Conservation (phyloP, 805 yeast species). For the Myxozyma mucilagina region DNA sequence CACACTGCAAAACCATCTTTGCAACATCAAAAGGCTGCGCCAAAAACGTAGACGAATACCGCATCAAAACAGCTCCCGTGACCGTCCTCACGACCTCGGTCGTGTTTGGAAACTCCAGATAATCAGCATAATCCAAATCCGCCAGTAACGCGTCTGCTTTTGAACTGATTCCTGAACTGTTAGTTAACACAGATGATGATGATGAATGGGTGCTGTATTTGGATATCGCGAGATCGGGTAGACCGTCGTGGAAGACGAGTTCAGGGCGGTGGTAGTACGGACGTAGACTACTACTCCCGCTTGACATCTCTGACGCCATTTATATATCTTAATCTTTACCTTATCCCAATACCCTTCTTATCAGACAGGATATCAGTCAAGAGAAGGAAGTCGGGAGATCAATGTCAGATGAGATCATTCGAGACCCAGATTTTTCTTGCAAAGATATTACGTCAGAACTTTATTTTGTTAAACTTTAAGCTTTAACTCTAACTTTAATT, state of each 20-base stretch:
- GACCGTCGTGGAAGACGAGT: constrained; percentile 25
- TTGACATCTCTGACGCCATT: not conserved
- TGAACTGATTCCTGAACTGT: not conserved
- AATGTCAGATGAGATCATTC: too few species aligned
- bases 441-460: too few species aligned
- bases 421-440: too few species aligned
- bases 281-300: constrained; percentile 12
- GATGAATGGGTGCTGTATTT: not conserved
- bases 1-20: constrained; percentile 76
- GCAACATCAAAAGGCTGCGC: constrained; percentile 90
- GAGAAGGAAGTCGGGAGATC: not conserved
- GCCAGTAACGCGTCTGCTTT: constrained; percentile 20
- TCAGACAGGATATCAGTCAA: not conserved
- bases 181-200: not conserved
- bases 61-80: constrained; percentile 45
- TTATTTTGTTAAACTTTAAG: too few species aligned
- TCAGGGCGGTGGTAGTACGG: constrained; percentile 31
- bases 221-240: constrained; percentile 21
- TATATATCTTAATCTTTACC: not conserved
- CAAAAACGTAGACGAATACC: constrained; percentile 66
- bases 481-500: too few species aligned
- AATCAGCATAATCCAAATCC: constrained; percentile 34
- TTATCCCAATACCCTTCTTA: not conserved
- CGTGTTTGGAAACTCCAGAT: constrained; percentile 28
- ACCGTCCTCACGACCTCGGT: constrained; percentile 19